Evolutionary conservation across 2,329 filamentous ascomycete genomes (phyloP).

Genomic region (Aspergillus puulaauensis): DNA sequence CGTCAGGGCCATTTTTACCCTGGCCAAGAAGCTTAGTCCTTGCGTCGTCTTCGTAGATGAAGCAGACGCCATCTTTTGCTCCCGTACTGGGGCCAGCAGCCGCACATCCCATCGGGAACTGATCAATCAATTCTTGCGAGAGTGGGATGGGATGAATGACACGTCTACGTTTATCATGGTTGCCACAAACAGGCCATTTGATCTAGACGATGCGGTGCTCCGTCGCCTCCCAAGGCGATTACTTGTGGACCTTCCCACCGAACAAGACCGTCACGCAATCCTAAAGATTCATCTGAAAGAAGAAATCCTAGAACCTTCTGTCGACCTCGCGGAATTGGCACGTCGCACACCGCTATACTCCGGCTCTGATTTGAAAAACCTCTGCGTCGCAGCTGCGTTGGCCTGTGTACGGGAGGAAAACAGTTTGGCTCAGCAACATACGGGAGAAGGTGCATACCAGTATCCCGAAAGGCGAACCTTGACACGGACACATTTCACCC

Average conservation of each 20-base stretch:
- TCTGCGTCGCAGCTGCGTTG: slow-evolving; percentile 51
- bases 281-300: slow-evolving; percentile 51
- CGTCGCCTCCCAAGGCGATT: slow-evolving; percentile 51
- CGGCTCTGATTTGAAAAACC: slow-evolving; percentile 54
- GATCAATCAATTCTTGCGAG: slow-evolving; percentile 93
- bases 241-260: slow-evolving; percentile 49
- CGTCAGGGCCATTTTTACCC: slow-evolving; percentile 83
- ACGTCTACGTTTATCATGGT: slow-evolving; percentile 95
- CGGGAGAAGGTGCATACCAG: slow-evolving; percentile 47
- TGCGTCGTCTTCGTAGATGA: slow-evolving; percentile 97
- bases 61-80: slow-evolving; percentile 86
- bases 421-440: slow-evolving; percentile 36
- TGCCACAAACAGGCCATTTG: slow-evolving; percentile 91
- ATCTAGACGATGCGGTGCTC: slow-evolving; percentile 68
- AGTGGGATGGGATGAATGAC: slow-evolving; percentile 91
- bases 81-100: slow-evolving; percentile 62
- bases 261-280: slow-evolving; percentile 47
- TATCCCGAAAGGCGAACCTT: slow-evolving; percentile 72
- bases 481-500: slow-evolving; percentile 72
- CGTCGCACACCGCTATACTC: slow-evolving; percentile 50
- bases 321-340: slow-evolving; percentile 45
- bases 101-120: slow-evolving; percentile 78
- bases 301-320: slow-evolving; percentile 43
- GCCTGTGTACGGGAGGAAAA: slow-evolving; percentile 51
- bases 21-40: slow-evolving; percentile 87